A percentile compares a stretch with the other conserved stretches of the same genome.
phyloP scores from a whole-genome alignment of 2,329 filamentous ascomycete genomes.

The Pleurostoma richardsiae region DNA sequence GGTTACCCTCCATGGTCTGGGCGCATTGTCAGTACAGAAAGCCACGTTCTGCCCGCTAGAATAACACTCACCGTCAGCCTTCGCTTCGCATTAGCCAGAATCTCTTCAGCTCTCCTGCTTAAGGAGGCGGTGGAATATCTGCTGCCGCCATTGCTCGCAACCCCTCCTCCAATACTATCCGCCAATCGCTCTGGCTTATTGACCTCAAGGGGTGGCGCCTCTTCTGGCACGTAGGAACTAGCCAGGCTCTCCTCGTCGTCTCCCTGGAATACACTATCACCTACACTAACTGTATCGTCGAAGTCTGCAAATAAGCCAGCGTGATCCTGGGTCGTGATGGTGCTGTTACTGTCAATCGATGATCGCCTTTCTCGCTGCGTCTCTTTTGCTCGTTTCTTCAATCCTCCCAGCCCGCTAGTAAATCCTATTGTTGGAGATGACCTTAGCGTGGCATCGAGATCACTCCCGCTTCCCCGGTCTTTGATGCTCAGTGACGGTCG shows the following conservation, averaged over 20 bases:
- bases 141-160: slow-evolving; percentile 40
- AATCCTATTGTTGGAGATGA: slow-evolving; percentile 40
- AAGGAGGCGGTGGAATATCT: slow-evolving; percentile 68
- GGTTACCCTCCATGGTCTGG: slow-evolving; percentile 90
- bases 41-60: too few relatives aligned
- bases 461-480: slow-evolving; percentile 21
- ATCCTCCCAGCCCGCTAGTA: slow-evolving; percentile 22
- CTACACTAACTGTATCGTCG: slow-evolving; percentile 57
- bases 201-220: slow-evolving; percentile 22
- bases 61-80: slow-evolving; percentile 71
- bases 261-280: slow-evolving; percentile 61
- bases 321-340: slow-evolving; percentile 48
- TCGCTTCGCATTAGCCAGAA: slow-evolving; percentile 87
- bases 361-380: slow-evolving; percentile 42
- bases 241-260: slow-evolving; percentile 64
- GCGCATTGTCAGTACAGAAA: neutral
- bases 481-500: slow-evolving; percentile 20
- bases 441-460: slow-evolving; percentile 22
- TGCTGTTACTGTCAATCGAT: slow-evolving; percentile 58
- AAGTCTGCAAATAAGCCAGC: slow-evolving; percentile 52
- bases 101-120: slow-evolving; percentile 80
- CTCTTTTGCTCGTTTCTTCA: slow-evolving; percentile 40
- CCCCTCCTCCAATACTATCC: neutral
- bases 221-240: slow-evolving; percentile 47
- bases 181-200: neutral